These are phyloP conservation scores for Hymenoscyphus scutula DNA, from an alignment of 2,329 filamentous ascomycete species.

Conservation along the genomic window DNA sequence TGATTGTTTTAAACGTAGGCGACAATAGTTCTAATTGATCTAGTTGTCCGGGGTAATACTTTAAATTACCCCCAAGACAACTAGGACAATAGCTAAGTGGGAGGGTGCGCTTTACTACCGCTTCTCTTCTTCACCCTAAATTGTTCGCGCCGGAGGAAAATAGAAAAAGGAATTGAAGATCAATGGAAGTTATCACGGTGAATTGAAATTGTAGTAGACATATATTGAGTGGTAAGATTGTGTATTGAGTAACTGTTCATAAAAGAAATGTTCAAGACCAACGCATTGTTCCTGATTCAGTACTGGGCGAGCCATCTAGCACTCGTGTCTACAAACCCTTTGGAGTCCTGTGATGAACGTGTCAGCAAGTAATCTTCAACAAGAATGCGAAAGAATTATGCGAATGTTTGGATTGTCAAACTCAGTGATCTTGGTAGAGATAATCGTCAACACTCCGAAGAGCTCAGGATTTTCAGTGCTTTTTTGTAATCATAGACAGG, in stretches of 20 bases:
- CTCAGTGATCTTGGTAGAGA: constrained; percentile 41
- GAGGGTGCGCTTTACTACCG: too few species aligned
- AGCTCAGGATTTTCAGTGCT: constrained; percentile 41
- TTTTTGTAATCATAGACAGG: constrained; percentile 38
- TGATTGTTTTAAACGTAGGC: not conserved
- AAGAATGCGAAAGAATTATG: not conserved
- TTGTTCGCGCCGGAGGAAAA: too few species aligned
- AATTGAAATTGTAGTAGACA: too few species aligned
- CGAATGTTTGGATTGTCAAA: not conserved
- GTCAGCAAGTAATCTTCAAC: not conserved
- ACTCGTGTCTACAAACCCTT: not conserved
- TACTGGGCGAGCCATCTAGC: too few species aligned
- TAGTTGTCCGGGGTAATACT: not conserved
- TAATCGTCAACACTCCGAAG: constrained; percentile 35
- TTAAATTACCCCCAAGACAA: not conserved
- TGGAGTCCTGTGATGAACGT: not conserved
- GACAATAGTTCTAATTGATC: not conserved
- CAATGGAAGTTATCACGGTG: too few species aligned
- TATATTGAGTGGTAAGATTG: too few species aligned
- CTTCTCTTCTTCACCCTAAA: too few species aligned
- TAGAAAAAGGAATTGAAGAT: too few species aligned
- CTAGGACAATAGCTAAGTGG: too few species aligned
- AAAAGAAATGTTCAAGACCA: too few species aligned
- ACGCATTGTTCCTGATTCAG: too few species aligned
- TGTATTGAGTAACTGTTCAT: too few species aligned